Conservation (phyloP, 1,139 yeast species). For the Saccharomyces hybrid region DNA sequence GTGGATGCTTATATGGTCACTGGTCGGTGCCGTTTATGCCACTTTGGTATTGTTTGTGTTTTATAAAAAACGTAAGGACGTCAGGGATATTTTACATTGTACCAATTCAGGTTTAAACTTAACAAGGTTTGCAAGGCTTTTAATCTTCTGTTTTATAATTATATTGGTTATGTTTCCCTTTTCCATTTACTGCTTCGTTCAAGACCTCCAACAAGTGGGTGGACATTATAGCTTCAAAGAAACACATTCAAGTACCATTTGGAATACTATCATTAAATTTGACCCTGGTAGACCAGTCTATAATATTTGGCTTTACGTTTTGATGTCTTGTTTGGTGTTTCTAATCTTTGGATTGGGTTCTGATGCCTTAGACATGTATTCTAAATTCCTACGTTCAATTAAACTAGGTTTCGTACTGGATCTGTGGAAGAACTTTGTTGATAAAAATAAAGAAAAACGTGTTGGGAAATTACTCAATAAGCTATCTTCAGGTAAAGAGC, state of each 20-base stretch:
- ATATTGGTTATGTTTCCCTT: constrained; percentile 61
- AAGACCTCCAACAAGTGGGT: constrained; percentile 32
- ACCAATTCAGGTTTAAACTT: constrained; percentile 69
- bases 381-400: constrained; percentile 28
- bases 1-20: constrained; percentile 67
- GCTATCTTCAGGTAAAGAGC: constrained; percentile 3
- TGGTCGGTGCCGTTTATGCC: constrained; percentile 50
- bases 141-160: constrained; percentile 57
- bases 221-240: constrained; percentile 35
- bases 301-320: constrained; percentile 46
- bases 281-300: constrained; percentile 32
- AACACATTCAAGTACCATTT: constrained; percentile 38
- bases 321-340: constrained; percentile 55
- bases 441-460: constrained; percentile 14
- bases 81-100: constrained; percentile 62
- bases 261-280: constrained; percentile 38
- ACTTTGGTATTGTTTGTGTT: constrained; percentile 46
- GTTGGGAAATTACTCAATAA: constrained; percentile 16
- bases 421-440: constrained; percentile 8
- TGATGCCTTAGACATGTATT: constrained; percentile 60
- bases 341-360: constrained; percentile 69
- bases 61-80: constrained; percentile 54
- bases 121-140: constrained; percentile 55
- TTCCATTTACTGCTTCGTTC: constrained; percentile 44
- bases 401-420: constrained; percentile 33